Evolutionary conservation across 1,284 basidiomycete genomes (phyloP).

Genomic region (Cryptococcus sp.): DNA sequence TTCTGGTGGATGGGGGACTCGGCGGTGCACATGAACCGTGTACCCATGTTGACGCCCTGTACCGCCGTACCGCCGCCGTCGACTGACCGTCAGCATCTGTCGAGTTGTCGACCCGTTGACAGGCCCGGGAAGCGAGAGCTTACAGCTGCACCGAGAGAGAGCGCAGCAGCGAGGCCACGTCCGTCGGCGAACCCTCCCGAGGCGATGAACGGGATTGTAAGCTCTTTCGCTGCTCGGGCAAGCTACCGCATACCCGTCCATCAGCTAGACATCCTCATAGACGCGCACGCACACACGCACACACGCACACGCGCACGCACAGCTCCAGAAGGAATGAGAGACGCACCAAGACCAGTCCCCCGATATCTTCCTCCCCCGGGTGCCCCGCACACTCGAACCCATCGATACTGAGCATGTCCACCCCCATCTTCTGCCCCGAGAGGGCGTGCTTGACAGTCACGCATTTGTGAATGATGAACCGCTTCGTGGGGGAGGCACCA

Average conservation of each 20-base stretch:
- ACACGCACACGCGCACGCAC: neutral
- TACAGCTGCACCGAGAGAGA: conserved; percentile 77
- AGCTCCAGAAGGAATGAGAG: neutral
- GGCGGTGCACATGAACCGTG: conserved; percentile 48
- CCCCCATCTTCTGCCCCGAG: conserved; percentile 73
- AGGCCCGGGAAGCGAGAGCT: conserved; percentile 36
- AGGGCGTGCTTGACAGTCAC: conserved; percentile 80
- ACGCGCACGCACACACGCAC: neutral
- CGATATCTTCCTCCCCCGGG: conserved; percentile 92
- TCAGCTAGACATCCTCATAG: neutral
- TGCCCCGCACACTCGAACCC: conserved; percentile 92
- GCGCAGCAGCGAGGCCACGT: conserved; percentile 73
- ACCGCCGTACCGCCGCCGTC: neutral
- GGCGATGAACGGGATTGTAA: conserved; percentile 81
- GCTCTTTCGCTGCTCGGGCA: conserved; percentile 79
- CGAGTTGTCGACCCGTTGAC: neutral
- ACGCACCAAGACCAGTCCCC: conserved; percentile 77
- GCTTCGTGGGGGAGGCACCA: conserved; percentile 36
- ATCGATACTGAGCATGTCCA: conserved; percentile 81
- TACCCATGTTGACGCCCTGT: conserved; percentile 79
- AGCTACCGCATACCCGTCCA: conserved; percentile 55
- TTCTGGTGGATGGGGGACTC: conserved; percentile 78
- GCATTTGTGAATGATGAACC: conserved; percentile 86
- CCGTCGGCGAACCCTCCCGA: conserved; percentile 82
- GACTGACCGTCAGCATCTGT: neutral